phyloP scores from a whole-genome alignment of 2,329 filamentous ascomycete genomes.

The Clarireedia sp. region DNA sequence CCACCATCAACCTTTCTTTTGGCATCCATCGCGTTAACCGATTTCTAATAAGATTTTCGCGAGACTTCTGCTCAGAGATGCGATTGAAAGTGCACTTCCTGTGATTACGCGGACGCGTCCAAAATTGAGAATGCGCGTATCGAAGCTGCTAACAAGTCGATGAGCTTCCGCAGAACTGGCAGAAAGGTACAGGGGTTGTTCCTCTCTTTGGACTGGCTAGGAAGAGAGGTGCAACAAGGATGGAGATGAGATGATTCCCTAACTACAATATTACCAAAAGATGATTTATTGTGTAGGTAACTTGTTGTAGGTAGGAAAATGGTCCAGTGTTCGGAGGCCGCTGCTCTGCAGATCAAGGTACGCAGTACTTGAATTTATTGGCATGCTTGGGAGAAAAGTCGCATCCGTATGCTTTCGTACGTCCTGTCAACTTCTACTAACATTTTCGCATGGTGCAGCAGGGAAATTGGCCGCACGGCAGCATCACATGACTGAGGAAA shows the following conservation, averaged over 20 bases:
- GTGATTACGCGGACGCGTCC: constrained; percentile 4
- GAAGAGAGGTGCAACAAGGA: constrained; percentile 3
- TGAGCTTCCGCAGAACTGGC: constrained; percentile 5
- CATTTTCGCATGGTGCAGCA: not conserved
- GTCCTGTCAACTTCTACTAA: not conserved
- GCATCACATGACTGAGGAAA: not conserved
- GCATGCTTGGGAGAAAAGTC: not conserved
- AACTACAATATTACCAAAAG: not conserved
- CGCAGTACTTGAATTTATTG: not conserved
- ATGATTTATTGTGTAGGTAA: not conserved
- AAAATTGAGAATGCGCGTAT: constrained; percentile 8
- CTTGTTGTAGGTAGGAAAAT: not conserved
- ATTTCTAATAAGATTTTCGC: not conserved
- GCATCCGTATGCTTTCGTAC: not conserved
- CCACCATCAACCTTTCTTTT: constrained; percentile 46
- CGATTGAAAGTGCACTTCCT: constrained; percentile 8
- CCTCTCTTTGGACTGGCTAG: constrained; percentile 1
- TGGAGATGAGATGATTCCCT: not conserved
- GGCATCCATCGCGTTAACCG: constrained; percentile 27
- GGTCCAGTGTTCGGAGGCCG: not conserved
- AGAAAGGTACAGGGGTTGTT: constrained; percentile 8
- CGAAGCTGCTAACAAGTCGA: constrained; percentile 5
- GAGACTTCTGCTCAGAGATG: not conserved
- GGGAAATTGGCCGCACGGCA: not conserved
- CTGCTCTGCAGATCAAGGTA: too few relatives aligned